Evolutionary conservation across 2,329 filamentous ascomycete species (phyloP), one percentile per base, ranked within the genome.

Genomic region (Cladorrhinum sp.): DNA sequence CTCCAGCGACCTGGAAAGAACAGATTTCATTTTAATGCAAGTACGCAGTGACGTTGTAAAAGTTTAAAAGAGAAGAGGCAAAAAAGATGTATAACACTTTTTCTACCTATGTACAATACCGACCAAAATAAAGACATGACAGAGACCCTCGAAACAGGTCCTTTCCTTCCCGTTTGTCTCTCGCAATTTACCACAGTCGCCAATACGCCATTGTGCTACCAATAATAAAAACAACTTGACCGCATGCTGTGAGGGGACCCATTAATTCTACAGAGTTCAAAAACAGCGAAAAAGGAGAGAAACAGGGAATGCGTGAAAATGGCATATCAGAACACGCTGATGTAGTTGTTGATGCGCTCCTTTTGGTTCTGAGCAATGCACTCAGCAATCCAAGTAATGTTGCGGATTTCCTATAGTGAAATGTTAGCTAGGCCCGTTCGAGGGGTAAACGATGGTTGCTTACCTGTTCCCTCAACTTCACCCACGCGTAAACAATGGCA

Each of bases 281-380:
- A 32, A 50, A 51, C 23, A 32, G 45, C 25, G 18, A 41, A 41
- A 45, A 45, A n/a, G 20, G 38, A 38, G 27, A 18, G 12, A 16
- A 48, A 52, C 38, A 55, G 18, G 51, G 12, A 20, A 54, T 10
- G 45, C 23, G 22, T 20, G 13, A 25, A 27, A 25, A 18, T 16
- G 38, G 16, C 10, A 12, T 49, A 25, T 84, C 78, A 96, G 78
- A 99, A 96, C 64, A 98, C 95, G 77, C 92, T 96, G 75, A 99
- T 99, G 78, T 96, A 99, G 79, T 98, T 99, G 69, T 91, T 90
- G 74, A 99, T 98, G 73, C 95, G 87, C 77, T 99, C 95, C 81
- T 99, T 99, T 78, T 99, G 95, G 81, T 96, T 97, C 79, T 99
- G 95, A 59, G 95, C 95, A 84, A 99, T 99, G 79, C 95, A 99